phyloP scores from a whole-genome alignment of 1,284 basidiomycete genomes.

The Garcileccinum viscosum region DNA sequence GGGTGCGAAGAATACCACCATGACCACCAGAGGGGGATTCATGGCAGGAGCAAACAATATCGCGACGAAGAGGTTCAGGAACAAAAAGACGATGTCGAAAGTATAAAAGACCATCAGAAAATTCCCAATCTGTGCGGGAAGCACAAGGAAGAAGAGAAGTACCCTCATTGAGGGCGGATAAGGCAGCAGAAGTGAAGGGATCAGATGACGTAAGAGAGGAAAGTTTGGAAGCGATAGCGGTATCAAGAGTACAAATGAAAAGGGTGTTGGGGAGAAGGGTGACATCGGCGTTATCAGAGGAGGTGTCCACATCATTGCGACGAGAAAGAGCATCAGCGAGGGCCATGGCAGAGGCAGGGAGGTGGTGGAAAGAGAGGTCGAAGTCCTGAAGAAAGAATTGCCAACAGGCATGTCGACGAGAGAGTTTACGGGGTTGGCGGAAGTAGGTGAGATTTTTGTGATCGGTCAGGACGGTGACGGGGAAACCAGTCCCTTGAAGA shows the following conservation, averaged over 20 bases:
- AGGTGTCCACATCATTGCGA: too few species aligned
- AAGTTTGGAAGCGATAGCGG: too few species aligned
- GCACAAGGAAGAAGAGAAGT: neutral
- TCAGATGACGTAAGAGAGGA: too few species aligned
- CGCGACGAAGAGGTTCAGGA: neutral
- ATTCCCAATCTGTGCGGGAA: too few species aligned
- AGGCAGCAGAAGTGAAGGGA: neutral
- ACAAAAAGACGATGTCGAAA: too few species aligned
- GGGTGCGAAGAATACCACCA: neutral
- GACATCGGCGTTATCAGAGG: too few species aligned
- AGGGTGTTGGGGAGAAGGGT: too few species aligned
- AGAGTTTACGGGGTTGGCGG: neutral
- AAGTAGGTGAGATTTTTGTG: neutral
- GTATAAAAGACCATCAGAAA: too few species aligned
- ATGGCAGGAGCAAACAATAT: neutral
- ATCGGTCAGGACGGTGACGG: neutral
- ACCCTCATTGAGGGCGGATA: neutral
- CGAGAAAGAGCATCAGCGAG: neutral
- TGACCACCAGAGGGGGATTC: neutral
- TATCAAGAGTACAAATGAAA: too few species aligned
- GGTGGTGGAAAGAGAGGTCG: neutral
- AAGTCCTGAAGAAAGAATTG: too few species aligned
- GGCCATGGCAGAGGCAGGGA: neutral
- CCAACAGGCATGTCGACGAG: neutral
- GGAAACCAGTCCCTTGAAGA: too few species aligned